phyloP scores from a whole-genome alignment of 169 alveolate species.

The Plasmodium vinckei region DNA sequence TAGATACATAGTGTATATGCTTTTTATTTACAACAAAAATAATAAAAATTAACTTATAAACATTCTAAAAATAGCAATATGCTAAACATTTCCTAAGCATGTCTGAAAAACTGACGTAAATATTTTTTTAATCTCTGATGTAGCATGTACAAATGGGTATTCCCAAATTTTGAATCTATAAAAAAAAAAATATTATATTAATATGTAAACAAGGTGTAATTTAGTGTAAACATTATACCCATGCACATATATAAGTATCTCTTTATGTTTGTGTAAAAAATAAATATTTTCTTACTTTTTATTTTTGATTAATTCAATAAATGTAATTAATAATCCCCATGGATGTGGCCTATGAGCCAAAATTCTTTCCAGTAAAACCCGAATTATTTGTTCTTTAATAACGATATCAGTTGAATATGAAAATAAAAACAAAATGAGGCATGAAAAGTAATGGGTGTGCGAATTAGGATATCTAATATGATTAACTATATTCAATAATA shows the following conservation, averaged over 20 bases:
- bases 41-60: conserved; percentile 46
- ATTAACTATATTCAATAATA: conserved; percentile 94
- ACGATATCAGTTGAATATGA: conserved; percentile 87
- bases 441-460: conserved; percentile 94
- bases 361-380: conserved; percentile 92
- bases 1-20: neutral
- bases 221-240: neutral
- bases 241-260: neutral
- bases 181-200: conserved; percentile 9
- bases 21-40: conserved; percentile 14
- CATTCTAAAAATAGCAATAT: conserved; percentile 16
- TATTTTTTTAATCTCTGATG: conserved; percentile 85
- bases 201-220: neutral
- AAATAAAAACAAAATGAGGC: conserved; percentile 82
- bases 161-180: conserved; percentile 80
- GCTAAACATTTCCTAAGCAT: conserved; percentile 76
- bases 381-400: conserved; percentile 94
- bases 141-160: conserved; percentile 79
- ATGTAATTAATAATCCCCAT: conserved; percentile 95
- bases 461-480: conserved; percentile 97
- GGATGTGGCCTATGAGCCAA: conserved; percentile 95
- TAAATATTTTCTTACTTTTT: conserved; percentile 80
- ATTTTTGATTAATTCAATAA: conserved; percentile 89
- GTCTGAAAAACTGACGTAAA: conserved; percentile 84
- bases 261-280: neutral